phyloP scores from a whole-genome alignment of 208 protist genomes.

The Leishmania gerbilli region DNA sequence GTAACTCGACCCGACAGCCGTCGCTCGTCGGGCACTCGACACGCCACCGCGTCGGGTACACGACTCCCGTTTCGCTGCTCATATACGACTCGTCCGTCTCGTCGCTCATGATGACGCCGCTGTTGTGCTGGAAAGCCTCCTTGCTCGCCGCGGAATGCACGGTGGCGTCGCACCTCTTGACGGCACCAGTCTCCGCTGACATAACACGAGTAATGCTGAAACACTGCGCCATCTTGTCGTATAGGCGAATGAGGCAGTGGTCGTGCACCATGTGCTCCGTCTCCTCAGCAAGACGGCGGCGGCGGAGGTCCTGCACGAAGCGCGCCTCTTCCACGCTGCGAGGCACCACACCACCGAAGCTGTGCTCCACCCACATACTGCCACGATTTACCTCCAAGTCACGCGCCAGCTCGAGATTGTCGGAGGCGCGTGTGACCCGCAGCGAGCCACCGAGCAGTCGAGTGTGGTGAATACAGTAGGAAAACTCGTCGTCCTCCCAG shows the following conservation, averaged over 20 bases:
- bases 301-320: conserved; percentile 30
- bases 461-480: conserved; percentile 48
- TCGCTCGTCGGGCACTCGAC: conserved; percentile 35
- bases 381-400: conserved; percentile 38
- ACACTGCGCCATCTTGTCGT: conserved; percentile 41
- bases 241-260: conserved; percentile 45
- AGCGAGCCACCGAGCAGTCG: conserved; percentile 36
- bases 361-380: conserved; percentile 57
- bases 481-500: conserved; percentile 59
- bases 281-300: conserved; percentile 30
- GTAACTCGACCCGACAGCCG: conserved; percentile 32
- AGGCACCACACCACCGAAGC: conserved; percentile 55
- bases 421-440: conserved; percentile 47
- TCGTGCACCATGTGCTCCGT: conserved; percentile 34
- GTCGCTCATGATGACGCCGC: conserved; percentile 21
- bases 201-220: conserved; percentile 37
- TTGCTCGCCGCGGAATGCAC: conserved; percentile 39
- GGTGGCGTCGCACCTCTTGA: conserved; percentile 21
- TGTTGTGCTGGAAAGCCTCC: conserved; percentile 32
- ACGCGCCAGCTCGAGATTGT: conserved; percentile 41
- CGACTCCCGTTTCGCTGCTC: conserved; percentile 42
- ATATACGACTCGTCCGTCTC: conserved; percentile 32
- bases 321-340: conserved; percentile 37
- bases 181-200: conserved; percentile 9
- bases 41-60: conserved; percentile 45